Conservation (phyloP, 2,329 filamentous ascomycete species). For the Stagonosporopsis tanaceti region DNA sequence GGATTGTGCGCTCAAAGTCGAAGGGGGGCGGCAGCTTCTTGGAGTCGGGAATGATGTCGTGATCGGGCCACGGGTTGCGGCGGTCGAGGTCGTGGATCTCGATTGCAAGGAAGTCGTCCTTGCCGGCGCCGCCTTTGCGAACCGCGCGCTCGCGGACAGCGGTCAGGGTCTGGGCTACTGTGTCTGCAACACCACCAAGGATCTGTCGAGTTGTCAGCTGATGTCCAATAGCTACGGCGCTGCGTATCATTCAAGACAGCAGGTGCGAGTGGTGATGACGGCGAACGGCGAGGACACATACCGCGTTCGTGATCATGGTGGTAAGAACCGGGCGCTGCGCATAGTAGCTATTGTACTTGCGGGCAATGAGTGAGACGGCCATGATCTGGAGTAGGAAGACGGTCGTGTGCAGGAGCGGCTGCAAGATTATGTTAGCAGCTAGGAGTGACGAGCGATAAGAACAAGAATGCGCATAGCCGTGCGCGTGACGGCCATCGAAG, state of each 20-base stretch:
- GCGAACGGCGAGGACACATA: slow-evolving; percentile 54
- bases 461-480: slow-evolving; percentile 6
- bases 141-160: slow-evolving; percentile 74
- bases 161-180: slow-evolving; percentile 91
- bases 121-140: slow-evolving; percentile 67
- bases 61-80: slow-evolving; percentile 72
- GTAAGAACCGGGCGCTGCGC: slow-evolving; percentile 91
- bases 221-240: background rate
- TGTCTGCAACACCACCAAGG: slow-evolving; percentile 94
- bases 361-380: slow-evolving; percentile 79
- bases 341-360: slow-evolving; percentile 95
- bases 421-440: slow-evolving; percentile 29
- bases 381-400: slow-evolving; percentile 90
- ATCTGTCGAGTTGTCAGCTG: slow-evolving; percentile 51
- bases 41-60: slow-evolving; percentile 71
- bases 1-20: slow-evolving; percentile 91
- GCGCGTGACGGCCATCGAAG: slow-evolving; percentile 1
- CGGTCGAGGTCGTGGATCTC: slow-evolving; percentile 88
- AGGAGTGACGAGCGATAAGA: slow-evolving; percentile 11
- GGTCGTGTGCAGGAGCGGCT: slow-evolving; percentile 88
- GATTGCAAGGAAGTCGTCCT: slow-evolving; percentile 78
- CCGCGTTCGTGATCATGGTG: slow-evolving; percentile 98
- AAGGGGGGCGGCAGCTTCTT: slow-evolving; percentile 78
- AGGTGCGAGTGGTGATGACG: background rate
- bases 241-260: background rate